phyloP scores from a whole-genome alignment of 1,284 basidiomycete species.

The Thelephora terrestris region DNA sequence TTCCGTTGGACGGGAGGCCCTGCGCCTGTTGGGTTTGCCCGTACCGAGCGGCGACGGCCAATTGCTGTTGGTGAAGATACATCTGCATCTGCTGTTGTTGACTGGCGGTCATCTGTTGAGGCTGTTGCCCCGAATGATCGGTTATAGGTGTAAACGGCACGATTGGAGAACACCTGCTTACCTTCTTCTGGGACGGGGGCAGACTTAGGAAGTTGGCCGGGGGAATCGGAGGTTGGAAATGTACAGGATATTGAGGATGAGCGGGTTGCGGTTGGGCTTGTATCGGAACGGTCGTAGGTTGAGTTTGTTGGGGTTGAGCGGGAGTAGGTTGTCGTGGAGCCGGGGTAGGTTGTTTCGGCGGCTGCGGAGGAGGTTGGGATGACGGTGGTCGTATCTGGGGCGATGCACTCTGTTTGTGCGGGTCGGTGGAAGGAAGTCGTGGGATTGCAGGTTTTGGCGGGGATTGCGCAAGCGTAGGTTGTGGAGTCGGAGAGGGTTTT shows the following conservation, averaged over 20 bases:
- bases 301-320: slow-evolving; percentile 3
- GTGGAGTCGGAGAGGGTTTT: slow-evolving; percentile 1
- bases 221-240: slow-evolving; percentile 3
- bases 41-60: slow-evolving; percentile 1
- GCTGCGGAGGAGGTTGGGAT: not conserved
- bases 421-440: slow-evolving; percentile 9
- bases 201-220: slow-evolving; percentile 4
- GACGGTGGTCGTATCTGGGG: not conserved
- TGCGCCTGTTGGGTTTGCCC: slow-evolving; percentile 8
- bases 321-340: slow-evolving; percentile 5
- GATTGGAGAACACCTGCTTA: not conserved
- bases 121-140: slow-evolving; percentile 12
- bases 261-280: slow-evolving; percentile 1
- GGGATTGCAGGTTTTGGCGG: slow-evolving; percentile 8
- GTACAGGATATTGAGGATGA: slow-evolving; percentile 6
- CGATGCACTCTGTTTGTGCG: not conserved
- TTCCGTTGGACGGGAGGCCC: not conserved
- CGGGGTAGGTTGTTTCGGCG: slow-evolving; percentile 8
- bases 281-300: not conserved
- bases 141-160: not conserved
- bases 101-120: slow-evolving; percentile 7
- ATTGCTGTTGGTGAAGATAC: slow-evolving; percentile 6
- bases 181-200: not conserved
- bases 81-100: slow-evolving; percentile 2
- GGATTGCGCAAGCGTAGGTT: slow-evolving; percentile 12